These are phyloP conservation scores for Calonectria honghensis DNA, from an alignment of 2,329 filamentous ascomycete species.

Conservation along the genomic window DNA sequence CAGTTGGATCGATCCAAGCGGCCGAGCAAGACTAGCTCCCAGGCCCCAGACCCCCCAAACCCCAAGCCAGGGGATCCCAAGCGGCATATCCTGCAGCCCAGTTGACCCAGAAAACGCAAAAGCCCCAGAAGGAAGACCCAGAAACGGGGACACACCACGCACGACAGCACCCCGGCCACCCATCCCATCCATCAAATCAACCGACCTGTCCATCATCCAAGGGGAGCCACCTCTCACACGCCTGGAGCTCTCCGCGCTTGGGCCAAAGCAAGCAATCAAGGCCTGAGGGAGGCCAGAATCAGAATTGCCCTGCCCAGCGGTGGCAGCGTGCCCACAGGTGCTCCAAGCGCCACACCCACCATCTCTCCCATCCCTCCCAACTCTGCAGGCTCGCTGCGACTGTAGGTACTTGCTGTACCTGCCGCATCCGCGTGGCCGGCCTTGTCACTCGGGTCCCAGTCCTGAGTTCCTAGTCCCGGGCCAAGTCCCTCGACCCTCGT, in stretches of 20 bases:
- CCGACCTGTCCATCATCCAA: conserved; percentile 25
- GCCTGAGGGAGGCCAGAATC: conserved; percentile 19
- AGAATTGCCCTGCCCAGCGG: conserved; percentile 20
- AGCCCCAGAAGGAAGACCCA: conserved; percentile 21
- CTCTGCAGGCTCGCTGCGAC: conserved; percentile 17
- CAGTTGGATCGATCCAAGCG: conserved; percentile 39
- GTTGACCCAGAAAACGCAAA: conserved; percentile 18
- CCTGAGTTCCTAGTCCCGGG: conserved; percentile 4
- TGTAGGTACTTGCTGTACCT: conserved; percentile 39
- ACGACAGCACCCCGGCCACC: conserved; percentile 18
- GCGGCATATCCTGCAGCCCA: conserved; percentile 33
- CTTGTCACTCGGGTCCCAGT: conserved; percentile 37
- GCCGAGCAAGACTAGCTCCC: conserved; percentile 26
- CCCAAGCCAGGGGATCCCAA: conserved; percentile 35
- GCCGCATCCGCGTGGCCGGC: conserved; percentile 33
- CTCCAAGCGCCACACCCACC: conserved; percentile 22
- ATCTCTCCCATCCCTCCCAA: conserved; percentile 18
- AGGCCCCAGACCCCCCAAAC: conserved; percentile 20
- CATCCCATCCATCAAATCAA: conserved; percentile 30
- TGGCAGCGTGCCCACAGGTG: conserved; percentile 9
- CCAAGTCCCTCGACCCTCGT: conserved; percentile 40
- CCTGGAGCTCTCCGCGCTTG: conserved; percentile 10
- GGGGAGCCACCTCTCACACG: conserved; percentile 4
- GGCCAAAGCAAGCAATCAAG: conserved; percentile 25
- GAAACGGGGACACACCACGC: conserved; percentile 30